Base-by-base conservation (phyloP, 495 filamentous ascomycete genomes). In the Aspergillus ellipticus region DNA sequence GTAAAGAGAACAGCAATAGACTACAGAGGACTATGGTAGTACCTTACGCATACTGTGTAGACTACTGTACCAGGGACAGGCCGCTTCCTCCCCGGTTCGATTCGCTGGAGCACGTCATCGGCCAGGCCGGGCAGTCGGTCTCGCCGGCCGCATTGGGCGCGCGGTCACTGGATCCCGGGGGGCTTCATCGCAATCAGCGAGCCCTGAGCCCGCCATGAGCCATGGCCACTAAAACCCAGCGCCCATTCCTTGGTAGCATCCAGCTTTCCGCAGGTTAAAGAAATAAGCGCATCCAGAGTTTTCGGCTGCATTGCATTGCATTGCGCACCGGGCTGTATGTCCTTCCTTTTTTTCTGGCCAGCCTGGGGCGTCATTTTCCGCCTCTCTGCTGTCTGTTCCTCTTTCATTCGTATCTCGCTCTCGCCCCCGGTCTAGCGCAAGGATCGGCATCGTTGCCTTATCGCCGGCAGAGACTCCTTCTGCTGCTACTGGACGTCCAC, bases 281-380 rank as follows among this genome's bases (percentile, higher is more conserved):
- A 39, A 39, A 39, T 39, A 39, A 39, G 35, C 35, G 35, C 35
- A 39, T 39, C 35, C 35, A 39, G 35, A 39, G 11, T 39, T 39
- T 39, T 28, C 24, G 24, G 24, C 24, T 28, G 39, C 43, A 33
- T 49, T 49, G 13, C 15, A 26, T 24, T 49, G 24, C 37, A 33
- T 24, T 29, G 7, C n/a, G 7, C 31, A 28, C 19, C 26, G 10
- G 10, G 11, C 37, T 52, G 21, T 39, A 28, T 17, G 49, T 41
- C 45, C 28, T 53, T 39, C 45, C 47, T 57, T 29, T 17, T 59
- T 46, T 22, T 53, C 54, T 35, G 28, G 4, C 35, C 35, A 39
- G 35, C 35, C 35, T 39, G 11, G 35, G 6, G n/a, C 13, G 35
- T n/a, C 35, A 15, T n/a, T 9, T 39, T 5, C 13, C 5, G 35